A percentile compares a stretch with the other conserved stretches of the same genome.
Conservation (phyloP, 2,329 filamentous ascomycete species). For the Claviceps sp. region DNA sequence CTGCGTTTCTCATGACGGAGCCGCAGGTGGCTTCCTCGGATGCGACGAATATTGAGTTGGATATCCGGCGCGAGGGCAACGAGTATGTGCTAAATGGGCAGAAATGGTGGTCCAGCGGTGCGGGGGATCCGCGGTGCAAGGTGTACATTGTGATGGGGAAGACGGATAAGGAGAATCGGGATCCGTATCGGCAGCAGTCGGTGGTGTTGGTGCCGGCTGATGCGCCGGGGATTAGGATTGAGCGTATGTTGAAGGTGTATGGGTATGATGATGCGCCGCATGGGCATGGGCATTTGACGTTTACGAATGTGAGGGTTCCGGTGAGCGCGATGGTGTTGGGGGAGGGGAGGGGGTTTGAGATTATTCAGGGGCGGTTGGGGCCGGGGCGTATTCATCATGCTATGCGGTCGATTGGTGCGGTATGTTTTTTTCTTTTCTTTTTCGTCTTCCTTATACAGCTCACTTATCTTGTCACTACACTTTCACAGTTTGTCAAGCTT, state of each 20-base stretch:
- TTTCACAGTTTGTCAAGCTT: background rate
- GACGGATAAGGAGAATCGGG: conserved; percentile 59
- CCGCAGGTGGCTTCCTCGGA: conserved; percentile 79
- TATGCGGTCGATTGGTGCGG: conserved; percentile 85
- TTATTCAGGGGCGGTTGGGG: conserved; percentile 92
- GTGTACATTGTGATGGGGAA: conserved; percentile 98
- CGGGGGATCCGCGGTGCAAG: conserved; percentile 81
- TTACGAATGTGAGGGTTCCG: conserved; percentile 82
- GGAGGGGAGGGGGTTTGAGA: conserved; percentile 90
- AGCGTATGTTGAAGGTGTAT: conserved; percentile 88
- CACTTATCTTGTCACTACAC: no score
- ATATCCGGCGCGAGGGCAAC: conserved; percentile 70
- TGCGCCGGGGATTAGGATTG: conserved; percentile 76
- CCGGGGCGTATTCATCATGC: conserved; percentile 96
- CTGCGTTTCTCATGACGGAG: conserved; percentile 90
- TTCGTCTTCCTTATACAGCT: background rate
- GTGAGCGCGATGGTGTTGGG: conserved; percentile 76
- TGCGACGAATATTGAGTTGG: conserved; percentile 82
- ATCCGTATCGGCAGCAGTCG: conserved; percentile 82
- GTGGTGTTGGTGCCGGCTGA: conserved; percentile 77
- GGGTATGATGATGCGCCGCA: conserved; percentile 98
- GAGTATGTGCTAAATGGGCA: conserved; percentile 85
- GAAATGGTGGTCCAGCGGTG: conserved; percentile 99
- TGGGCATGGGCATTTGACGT: conserved; percentile 85
- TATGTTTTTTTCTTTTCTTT: conserved; percentile 22